These are phyloP conservation scores for Passiflora organensis DNA, from an alignment of 345 rosid species.

Conservation along the genomic window DNA sequence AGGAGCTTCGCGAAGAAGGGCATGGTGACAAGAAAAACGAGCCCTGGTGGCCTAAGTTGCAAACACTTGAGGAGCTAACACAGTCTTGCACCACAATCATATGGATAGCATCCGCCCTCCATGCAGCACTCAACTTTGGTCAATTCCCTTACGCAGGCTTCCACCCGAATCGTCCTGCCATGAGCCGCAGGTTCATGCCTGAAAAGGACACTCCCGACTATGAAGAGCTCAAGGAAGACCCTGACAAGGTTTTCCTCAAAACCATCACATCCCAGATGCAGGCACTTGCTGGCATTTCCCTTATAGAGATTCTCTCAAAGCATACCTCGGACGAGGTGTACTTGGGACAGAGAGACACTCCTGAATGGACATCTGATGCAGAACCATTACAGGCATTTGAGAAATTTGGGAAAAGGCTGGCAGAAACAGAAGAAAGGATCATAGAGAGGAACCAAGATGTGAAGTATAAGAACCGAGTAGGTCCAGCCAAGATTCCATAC, in stretches of 20 bases:
- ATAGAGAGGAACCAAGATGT: slow-evolving; percentile 8
- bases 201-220: slow-evolving; percentile 27
- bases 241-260: slow-evolving; percentile 26
- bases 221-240: slow-evolving; percentile 23
- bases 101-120: slow-evolving; percentile 38
- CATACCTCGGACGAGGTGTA: slow-evolving; percentile 37
- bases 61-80: no score
- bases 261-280: slow-evolving; percentile 28
- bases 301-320: slow-evolving; percentile 32
- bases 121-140: slow-evolving; percentile 36
- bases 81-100: no score
- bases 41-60: not conserved
- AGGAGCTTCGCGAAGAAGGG: not conserved
- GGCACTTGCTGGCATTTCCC: slow-evolving; percentile 29
- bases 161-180: slow-evolving; percentile 33
- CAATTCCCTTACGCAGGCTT: slow-evolving; percentile 36
- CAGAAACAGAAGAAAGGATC: slow-evolving; percentile 16
- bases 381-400: slow-evolving; percentile 25
- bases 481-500: slow-evolving; percentile 19
- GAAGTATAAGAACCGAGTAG: slow-evolving; percentile 14
- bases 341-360: slow-evolving; percentile 27
- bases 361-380: slow-evolving; percentile 34
- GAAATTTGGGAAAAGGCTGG: slow-evolving; percentile 26
- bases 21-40: not conserved
- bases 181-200: slow-evolving; percentile 32